phyloP scores from a whole-genome alignment of 352 stramenopile species.

The Phytopythium helicoides region DNA sequence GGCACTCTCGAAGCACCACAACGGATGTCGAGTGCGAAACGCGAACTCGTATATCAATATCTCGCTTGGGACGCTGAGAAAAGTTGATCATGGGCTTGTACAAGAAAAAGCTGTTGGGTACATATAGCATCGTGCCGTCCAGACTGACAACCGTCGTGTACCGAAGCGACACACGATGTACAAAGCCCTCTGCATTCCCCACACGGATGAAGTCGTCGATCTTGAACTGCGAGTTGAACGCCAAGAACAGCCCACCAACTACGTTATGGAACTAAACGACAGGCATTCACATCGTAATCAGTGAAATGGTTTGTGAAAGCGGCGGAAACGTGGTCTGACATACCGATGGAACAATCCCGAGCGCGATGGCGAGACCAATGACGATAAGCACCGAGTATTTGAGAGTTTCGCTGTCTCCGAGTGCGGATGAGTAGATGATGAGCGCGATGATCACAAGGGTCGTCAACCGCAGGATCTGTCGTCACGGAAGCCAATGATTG shows the following conservation, averaged over 20 bases:
- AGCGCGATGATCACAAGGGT: slow-evolving; percentile 76
- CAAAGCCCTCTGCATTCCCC: slow-evolving; percentile 68
- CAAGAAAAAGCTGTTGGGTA: slow-evolving; percentile 89
- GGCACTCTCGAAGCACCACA: slow-evolving; percentile 52
- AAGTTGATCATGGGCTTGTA: slow-evolving; percentile 91
- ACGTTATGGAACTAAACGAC: slow-evolving; percentile 73
- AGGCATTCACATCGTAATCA: too few species aligned
- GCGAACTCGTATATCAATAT: slow-evolving; percentile 71
- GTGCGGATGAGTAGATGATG: slow-evolving; percentile 83
- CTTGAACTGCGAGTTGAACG: slow-evolving; percentile 89
- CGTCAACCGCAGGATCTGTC: slow-evolving; percentile 74
- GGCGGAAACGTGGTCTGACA: too few species aligned
- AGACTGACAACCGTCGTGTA: slow-evolving; percentile 85
- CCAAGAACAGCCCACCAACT: slow-evolving; percentile 79
- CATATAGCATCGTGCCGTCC: slow-evolving; percentile 76
- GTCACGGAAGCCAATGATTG: background rate
- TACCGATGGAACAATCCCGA: slow-evolving; percentile 84
- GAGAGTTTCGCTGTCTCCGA: slow-evolving; percentile 65
- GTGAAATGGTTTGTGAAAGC: too few species aligned
- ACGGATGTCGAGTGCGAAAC: slow-evolving; percentile 59
- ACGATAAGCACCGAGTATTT: slow-evolving; percentile 86
- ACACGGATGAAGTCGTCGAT: slow-evolving; percentile 88
- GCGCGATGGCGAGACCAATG: slow-evolving; percentile 76
- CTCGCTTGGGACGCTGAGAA: slow-evolving; percentile 77
- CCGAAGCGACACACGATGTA: slow-evolving; percentile 78